Evolutionary conservation across 768 basidiomycete species (phyloP).

Genomic region (Pleurotus cornucopiae): DNA sequence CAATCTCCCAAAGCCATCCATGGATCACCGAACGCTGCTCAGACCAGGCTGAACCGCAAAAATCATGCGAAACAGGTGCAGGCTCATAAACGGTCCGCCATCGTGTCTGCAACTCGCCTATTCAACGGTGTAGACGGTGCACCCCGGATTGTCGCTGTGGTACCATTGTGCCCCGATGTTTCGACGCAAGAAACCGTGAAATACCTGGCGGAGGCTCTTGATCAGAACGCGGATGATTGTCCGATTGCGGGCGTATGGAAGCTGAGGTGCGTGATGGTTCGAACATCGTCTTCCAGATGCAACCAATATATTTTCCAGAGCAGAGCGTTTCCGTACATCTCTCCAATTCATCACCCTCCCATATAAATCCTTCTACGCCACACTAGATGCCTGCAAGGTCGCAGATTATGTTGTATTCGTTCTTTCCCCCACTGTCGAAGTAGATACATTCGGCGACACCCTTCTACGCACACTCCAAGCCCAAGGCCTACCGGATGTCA

Average conservation of each 20-base stretch:
- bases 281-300: background rate
- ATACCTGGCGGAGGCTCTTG: slow-evolving; percentile 58
- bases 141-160: slow-evolving; percentile 83
- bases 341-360: slow-evolving; percentile 82
- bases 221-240: slow-evolving; percentile 47
- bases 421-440: slow-evolving; percentile 79
- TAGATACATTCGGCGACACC: slow-evolving; percentile 81
- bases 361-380: slow-evolving; percentile 66
- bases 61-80: slow-evolving; percentile 86
- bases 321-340: slow-evolving; percentile 86
- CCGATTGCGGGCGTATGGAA: slow-evolving; percentile 57
- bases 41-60: slow-evolving; percentile 72
- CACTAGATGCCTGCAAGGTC: slow-evolving; percentile 81
- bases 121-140: slow-evolving; percentile 76
- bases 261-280: slow-evolving; percentile 49
- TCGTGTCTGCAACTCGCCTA: slow-evolving; percentile 70
- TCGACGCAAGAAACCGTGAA: slow-evolving; percentile 44
- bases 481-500: slow-evolving; percentile 83
- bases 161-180: slow-evolving; percentile 77
- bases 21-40: slow-evolving; percentile 50
- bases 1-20: slow-evolving; percentile 49
- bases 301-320: slow-evolving; percentile 37
- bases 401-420: slow-evolving; percentile 89
- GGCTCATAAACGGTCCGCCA: slow-evolving; percentile 59
- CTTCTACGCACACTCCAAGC: slow-evolving; percentile 85